phyloP scores from a whole-genome alignment of 2,329 filamentous ascomycete genomes.

The Monilinia vaccinii-corymbosi region DNA sequence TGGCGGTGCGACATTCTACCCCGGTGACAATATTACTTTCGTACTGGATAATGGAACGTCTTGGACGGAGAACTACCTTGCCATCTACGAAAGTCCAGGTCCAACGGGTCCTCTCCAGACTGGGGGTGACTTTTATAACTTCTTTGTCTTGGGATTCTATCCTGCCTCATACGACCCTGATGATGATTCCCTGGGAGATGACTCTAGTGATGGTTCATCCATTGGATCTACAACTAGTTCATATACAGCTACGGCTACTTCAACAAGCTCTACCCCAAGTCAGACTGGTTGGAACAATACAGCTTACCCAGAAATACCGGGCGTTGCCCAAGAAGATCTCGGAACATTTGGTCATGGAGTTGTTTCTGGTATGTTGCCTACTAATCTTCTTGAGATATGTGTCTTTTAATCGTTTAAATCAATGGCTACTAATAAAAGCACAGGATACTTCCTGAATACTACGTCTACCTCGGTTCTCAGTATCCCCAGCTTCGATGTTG shows the following conservation, averaged over 20 bases:
- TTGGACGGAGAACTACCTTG: slow-evolving; percentile 28
- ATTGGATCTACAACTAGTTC: neutral
- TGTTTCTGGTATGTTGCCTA: slow-evolving; percentile 12
- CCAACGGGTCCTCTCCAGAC: slow-evolving; percentile 24
- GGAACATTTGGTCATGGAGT: slow-evolving; percentile 17
- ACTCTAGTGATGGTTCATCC: neutral
- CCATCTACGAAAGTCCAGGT: slow-evolving; percentile 22
- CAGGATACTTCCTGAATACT: slow-evolving; percentile 22
- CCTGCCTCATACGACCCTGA: slow-evolving; percentile 16
- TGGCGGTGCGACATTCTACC: slow-evolving; percentile 31
- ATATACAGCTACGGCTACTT: neutral
- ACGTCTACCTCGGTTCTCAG: slow-evolving; percentile 31
- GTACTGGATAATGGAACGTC: slow-evolving; percentile 32
- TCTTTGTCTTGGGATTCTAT: slow-evolving; percentile 22
- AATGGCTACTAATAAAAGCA: neutral
- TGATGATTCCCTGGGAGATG: neutral
- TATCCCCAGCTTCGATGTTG: slow-evolving; percentile 32
- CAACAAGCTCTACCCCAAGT: neutral
- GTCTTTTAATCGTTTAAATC: neutral
- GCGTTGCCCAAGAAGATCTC: slow-evolving; percentile 17
- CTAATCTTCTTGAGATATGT: no score
- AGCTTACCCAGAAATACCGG: slow-evolving; percentile 15
- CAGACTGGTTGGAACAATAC: slow-evolving; percentile 8
- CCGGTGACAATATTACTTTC: slow-evolving; percentile 30
- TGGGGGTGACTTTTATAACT: slow-evolving; percentile 25